Evolutionary conservation across 352 stramenopile genomes (phyloP).

Genomic region (Pseudoperonospora humuli): DNA sequence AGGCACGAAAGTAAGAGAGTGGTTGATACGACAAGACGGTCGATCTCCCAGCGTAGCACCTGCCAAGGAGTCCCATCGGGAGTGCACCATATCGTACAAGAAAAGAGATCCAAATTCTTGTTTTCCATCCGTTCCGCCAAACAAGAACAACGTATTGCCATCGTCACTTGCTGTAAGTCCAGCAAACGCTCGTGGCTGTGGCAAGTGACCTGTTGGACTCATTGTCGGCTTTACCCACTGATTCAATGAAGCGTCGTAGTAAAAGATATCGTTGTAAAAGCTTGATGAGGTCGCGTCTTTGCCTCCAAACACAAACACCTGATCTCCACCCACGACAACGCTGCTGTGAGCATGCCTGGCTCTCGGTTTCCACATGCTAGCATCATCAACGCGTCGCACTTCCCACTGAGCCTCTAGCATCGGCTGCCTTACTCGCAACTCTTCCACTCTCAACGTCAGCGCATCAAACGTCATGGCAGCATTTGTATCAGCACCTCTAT

Average conservation of each 20-base stretch:
- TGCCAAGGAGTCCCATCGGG: conserved; percentile 50
- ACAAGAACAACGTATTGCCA: conserved; percentile 54
- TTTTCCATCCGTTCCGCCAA: conserved; percentile 47
- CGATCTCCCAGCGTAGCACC: conserved; percentile 26
- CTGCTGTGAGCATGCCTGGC: conserved; percentile 48
- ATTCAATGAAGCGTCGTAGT: conserved; percentile 53
- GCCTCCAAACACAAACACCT: conserved; percentile 67
- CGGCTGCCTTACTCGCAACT: conserved; percentile 45
- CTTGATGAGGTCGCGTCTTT: conserved; percentile 37
- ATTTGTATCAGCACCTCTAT: conserved; percentile 5
- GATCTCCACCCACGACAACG: conserved; percentile 45
- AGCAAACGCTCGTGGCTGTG: conserved; percentile 41
- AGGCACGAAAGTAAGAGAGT: conserved; percentile 43
- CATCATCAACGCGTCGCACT: too few species aligned
- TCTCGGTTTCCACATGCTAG: too few species aligned
- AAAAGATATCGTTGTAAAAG: conserved; percentile 73
- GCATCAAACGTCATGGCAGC: conserved; percentile 33
- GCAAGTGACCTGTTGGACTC: conserved; percentile 23
- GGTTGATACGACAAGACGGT: conserved; percentile 47
- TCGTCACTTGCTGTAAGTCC: conserved; percentile 36
- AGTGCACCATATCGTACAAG: conserved; percentile 38
- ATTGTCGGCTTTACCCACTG: conserved; percentile 39
- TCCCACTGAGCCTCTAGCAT: conserved; percentile 3
- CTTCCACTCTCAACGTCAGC: conserved; percentile 47
- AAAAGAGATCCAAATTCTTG: conserved; percentile 54